Evolutionary conservation across 305 asterid species (phyloP), one percentile per base, ranked within the genome.

Genomic region (Plantago coronopus): DNA sequence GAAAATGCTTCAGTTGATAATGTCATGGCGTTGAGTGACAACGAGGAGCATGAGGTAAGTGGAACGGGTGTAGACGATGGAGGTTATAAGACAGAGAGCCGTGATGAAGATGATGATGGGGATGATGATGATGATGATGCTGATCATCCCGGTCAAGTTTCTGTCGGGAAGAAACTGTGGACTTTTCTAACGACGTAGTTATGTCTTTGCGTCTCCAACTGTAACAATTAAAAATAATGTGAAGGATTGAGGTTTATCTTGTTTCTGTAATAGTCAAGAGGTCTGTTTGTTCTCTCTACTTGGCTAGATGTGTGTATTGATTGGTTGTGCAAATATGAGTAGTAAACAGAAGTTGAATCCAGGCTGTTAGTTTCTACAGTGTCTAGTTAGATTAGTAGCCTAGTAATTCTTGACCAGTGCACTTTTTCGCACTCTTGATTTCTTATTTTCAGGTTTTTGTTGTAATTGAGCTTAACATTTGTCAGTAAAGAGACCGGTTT

Each of bases 151-250:
- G 97, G 99, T 51, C 81, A 94, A 80, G 87, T 22, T 44, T 94
- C 99, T 45, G 67, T 94, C 0, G 95, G 97, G 57, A 94, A 81
- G 85, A 94, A 94, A 83, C 74, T 94, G 22, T 90, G 97, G 99
- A 94, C 79, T 49, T 90, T 94, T 68, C 84, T 94, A 72, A 82
- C 91, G 31, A 90, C 96, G 29, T 94, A 74, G 80, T 38, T 61
- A 44, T 59, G 61, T 60, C 46, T 51, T 43, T 29, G 23, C 54
- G 43, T 54, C 61, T 50, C 44, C 72, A n/a, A 65, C 40, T 65
- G 72, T 60, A 68, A 62, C 64, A 44, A 44, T 67, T 37, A 19
- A 15, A 40, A 51, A 23, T 53, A 23, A 25, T 53, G 27, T 25
- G 40, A 7, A 34, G 12, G 40, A 34, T 34, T 34, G 40, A 34